Percentiles rank a stretch among this genome's conserved stretches.
phyloP scores from a whole-genome alignment of 768 basidiomycete genomes.

The Amanita molliuscula region DNA sequence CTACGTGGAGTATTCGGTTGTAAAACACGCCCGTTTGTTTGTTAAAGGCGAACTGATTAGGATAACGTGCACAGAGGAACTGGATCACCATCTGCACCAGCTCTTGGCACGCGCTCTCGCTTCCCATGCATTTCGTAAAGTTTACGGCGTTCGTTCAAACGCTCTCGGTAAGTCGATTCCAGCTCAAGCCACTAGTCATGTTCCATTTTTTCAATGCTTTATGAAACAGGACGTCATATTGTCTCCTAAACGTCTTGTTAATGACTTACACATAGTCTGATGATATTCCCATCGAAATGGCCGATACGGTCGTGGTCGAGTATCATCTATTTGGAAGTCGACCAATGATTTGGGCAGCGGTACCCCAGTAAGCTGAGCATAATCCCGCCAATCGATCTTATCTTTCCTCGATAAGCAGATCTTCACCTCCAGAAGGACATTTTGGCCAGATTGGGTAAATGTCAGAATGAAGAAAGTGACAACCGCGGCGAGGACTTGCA shows the following conservation, averaged over 20 bases:
- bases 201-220: conserved; percentile 37
- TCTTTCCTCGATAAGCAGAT: background rate
- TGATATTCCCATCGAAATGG: conserved; percentile 48
- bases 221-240: background rate
- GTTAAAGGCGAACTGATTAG: conserved; percentile 36
- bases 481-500: background rate
- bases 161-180: conserved; percentile 36
- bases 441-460: background rate
- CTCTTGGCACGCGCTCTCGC: conserved; percentile 37
- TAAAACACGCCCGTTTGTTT: conserved; percentile 23
- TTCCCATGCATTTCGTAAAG: conserved; percentile 28
- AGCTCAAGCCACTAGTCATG: conserved; percentile 50
- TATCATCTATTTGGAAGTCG: conserved; percentile 31
- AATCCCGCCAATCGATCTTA: conserved; percentile 17
- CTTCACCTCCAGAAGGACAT: background rate
- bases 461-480: background rate
- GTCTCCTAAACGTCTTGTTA: background rate
- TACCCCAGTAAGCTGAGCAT: conserved; percentile 32
- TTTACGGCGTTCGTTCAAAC: conserved; percentile 30
- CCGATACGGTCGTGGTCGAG: conserved; percentile 40
- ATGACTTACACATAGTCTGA: conserved; percentile 44
- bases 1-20: conserved; percentile 30
- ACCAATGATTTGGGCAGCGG: conserved; percentile 29
- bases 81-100: conserved; percentile 47
- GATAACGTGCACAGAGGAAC: conserved; percentile 47